These are phyloP conservation scores for Lanmaoa pseudosensibilis DNA, from an alignment of 768 basidiomycete species.

Conservation along the genomic window DNA sequence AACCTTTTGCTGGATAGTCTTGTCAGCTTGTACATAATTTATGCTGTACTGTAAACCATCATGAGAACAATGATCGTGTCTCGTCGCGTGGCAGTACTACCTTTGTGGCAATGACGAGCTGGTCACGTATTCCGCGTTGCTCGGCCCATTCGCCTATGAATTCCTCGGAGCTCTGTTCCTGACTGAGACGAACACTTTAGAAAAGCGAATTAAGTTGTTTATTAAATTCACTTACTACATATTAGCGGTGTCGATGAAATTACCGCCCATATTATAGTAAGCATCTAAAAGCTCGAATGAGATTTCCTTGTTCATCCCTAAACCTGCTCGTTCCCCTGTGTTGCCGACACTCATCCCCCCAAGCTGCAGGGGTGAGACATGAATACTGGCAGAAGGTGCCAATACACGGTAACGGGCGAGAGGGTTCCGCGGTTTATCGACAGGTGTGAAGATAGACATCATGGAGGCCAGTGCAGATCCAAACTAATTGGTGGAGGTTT, in stretches of 20 bases:
- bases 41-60: constrained; percentile 9
- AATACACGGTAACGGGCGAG: constrained; percentile 38
- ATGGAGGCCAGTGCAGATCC: neutral
- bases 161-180: constrained; percentile 11
- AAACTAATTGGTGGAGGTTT: neutral
- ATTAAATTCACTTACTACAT: no score
- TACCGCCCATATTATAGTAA: no score
- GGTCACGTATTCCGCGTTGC: constrained; percentile 40
- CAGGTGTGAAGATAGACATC: constrained; percentile 6
- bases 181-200: no score
- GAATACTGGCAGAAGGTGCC: constrained; percentile 39
- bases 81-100: constrained; percentile 7
- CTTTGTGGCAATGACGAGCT: constrained; percentile 48
- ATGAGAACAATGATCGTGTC: no score
- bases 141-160: constrained; percentile 53
- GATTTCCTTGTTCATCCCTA: no score
- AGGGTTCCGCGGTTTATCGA: constrained; percentile 21
- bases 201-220: no score
- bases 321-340: no score
- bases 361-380: constrained; percentile 47
- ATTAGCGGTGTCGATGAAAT: no score
- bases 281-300: no score
- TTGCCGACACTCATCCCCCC: constrained; percentile 19
- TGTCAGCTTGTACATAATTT: neutral
- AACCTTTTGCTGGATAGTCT: no score